Evolutionary conservation across 2,329 filamentous ascomycete species (phyloP), one percentile per base, ranked within the genome.

Genomic region (Fusarium citri): DNA sequence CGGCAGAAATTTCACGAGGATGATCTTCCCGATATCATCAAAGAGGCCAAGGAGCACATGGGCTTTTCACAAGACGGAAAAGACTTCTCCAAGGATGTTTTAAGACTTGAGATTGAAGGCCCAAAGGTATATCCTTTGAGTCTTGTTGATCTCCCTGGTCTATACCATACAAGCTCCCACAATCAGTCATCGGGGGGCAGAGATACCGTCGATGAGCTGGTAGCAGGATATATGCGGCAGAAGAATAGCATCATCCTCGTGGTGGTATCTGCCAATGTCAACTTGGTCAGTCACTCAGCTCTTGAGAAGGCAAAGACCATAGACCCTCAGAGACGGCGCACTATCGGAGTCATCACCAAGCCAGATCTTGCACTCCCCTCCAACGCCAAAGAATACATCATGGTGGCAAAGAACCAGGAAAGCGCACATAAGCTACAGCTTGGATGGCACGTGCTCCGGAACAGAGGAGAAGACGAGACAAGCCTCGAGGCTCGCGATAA

Each of bases 221-320:
- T 84, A 0, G 73, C 84, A 4, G 76, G 77, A 0, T 91, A 92
- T 69, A 89, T 92, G 82, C 72, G 73, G n/a, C 81, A 85, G 28
- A 74, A 79, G 15, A 82, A 87, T n/a, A 90, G 83, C 70, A 88
- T 91, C 56, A 87, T 90, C 3, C 77, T 91, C 0, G 85, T 86
- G 0, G 81, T 89, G 1, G 77, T 89, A 2, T 80, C 83, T 0
- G 86, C 86, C 2, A 83, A 80, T 37, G 78, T 80, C 16, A 82
- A 88, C 43, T 81, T 83, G 30, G 83, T 83, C 14, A 83, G 84
- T 42, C 88, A 91, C 57, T 77, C 78, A 8, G 82, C 91, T 7
- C 75, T 88, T 1, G 76, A 81, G 1, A 78, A 82, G 15, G 83
- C 81, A 5, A 78, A 80, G 20, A 71, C 78, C 16, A 72, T 83